Evolutionary conservation across 179 eudicot species (phyloP).

Genomic region (Monotropa hypopitys): DNA sequence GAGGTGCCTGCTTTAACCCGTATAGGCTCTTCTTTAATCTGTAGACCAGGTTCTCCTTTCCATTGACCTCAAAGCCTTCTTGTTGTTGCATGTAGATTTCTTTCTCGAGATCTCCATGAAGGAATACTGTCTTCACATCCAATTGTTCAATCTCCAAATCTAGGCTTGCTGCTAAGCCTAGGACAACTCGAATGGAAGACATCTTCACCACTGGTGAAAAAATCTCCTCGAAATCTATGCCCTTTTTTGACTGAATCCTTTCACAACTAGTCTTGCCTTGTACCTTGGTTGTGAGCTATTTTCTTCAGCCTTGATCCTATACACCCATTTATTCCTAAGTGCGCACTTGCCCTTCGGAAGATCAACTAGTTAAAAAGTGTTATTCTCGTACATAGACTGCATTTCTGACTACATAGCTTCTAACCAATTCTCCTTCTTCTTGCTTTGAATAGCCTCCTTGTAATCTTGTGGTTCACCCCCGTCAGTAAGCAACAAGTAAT

Average conservation of each 20-base stretch:
- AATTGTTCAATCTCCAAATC: conserved; percentile 5
- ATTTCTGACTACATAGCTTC: conserved; percentile 3
- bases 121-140: neutral
- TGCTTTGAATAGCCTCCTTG: neutral
- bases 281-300: neutral
- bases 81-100: neutral
- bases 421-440: neutral
- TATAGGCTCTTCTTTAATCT: neutral
- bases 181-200: neutral
- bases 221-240: neutral
- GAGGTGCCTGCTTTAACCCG: neutral
- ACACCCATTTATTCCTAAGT: conserved; percentile 3
- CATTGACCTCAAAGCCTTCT: neutral
- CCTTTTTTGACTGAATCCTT: neutral
- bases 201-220: conserved; percentile 2
- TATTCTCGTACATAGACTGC: conserved; percentile 7
- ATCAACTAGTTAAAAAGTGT: conserved; percentile 1
- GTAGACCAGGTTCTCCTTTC: neutral
- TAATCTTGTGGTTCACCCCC: neutral
- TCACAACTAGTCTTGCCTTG: neutral
- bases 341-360: neutral
- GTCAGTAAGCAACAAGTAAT: neutral
- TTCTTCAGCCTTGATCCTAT: neutral
- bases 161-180: neutral
- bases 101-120: neutral